These are phyloP conservation scores for Diophrys appendiculata DNA, from an alignment of 73 alveolate genomes.

Conservation along the genomic window DNA sequence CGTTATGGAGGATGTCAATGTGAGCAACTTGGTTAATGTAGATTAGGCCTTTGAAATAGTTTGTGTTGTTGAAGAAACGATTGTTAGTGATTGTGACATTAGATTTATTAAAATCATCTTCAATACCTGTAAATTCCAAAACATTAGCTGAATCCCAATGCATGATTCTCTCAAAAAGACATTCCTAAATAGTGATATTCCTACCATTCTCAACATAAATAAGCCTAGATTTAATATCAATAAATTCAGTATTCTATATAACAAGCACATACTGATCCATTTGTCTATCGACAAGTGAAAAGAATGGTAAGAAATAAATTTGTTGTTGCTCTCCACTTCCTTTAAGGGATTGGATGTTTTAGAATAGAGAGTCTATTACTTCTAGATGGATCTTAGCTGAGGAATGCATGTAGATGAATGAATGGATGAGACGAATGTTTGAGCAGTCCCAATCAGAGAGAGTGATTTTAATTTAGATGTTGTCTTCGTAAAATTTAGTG, in stretches of 20 bases:
- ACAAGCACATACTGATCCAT: not conserved
- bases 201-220: not conserved
- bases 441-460: not conserved
- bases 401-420: not conserved
- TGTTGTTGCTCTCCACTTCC: not conserved
- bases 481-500: not conserved
- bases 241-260: not conserved
- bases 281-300: not conserved
- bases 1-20: too few species aligned
- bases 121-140: not conserved
- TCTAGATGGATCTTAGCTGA: not conserved
- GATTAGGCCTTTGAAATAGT: not conserved
- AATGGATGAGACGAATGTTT: not conserved
- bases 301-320: not conserved
- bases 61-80: not conserved
- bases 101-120: not conserved
- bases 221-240: not conserved
- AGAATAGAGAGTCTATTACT: not conserved
- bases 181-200: not conserved
- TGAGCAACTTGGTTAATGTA: not conserved
- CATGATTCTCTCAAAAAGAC: not conserved
- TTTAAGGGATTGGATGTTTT: not conserved
- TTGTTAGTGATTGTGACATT: not conserved
- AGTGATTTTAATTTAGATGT: not conserved
- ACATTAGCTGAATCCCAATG: conserved; percentile 3